Evolutionary conservation across 129 eudicot species (phyloP).

Genomic region (Smallanthus sonchifolius): DNA sequence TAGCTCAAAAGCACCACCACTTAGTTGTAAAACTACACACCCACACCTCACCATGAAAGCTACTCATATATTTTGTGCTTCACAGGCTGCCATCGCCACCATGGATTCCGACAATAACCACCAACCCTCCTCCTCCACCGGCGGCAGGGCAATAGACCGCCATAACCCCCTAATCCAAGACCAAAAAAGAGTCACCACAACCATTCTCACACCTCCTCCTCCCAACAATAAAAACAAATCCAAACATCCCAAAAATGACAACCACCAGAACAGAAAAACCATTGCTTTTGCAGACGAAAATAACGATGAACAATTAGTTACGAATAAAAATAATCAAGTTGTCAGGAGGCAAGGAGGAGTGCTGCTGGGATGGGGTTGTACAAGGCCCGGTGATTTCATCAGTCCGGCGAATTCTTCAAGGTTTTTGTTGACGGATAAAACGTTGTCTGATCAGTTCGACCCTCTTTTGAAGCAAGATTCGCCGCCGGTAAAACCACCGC

Average conservation of each 20-base stretch:
- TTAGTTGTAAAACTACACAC: constrained; percentile 17
- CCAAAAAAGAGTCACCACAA: constrained; percentile 35
- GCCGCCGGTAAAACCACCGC: not conserved
- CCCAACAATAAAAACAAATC: constrained; percentile 10
- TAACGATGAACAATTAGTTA: not conserved
- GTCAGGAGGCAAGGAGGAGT: constrained; percentile 20
- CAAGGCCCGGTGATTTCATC: constrained; percentile 44
- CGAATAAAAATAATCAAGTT: not conserved
- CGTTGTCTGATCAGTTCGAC: constrained; percentile 30
- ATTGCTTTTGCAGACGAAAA: constrained; percentile 22
- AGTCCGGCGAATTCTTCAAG: constrained; percentile 76
- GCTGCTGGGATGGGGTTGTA: constrained; percentile 25
- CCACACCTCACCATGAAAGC: constrained; percentile 22
- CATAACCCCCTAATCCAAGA: constrained; percentile 82
- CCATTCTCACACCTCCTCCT: constrained; percentile 3
- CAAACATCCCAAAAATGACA: constrained; percentile 9
- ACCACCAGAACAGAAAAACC: constrained; percentile 8
- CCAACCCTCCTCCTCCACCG: constrained; percentile 30
- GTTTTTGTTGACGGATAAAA: constrained; percentile 53
- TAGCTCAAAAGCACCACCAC: constrained; percentile 24
- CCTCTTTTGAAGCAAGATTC: constrained; percentile 44
- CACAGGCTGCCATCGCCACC: constrained; percentile 44
- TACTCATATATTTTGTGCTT: constrained; percentile 45
- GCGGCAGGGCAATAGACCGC: constrained; percentile 83
- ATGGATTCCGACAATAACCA: constrained; percentile 28